These are phyloP conservation scores for Starmerella bacillaris DNA, from an alignment of 805 yeast genomes.

Conservation along the genomic window DNA sequence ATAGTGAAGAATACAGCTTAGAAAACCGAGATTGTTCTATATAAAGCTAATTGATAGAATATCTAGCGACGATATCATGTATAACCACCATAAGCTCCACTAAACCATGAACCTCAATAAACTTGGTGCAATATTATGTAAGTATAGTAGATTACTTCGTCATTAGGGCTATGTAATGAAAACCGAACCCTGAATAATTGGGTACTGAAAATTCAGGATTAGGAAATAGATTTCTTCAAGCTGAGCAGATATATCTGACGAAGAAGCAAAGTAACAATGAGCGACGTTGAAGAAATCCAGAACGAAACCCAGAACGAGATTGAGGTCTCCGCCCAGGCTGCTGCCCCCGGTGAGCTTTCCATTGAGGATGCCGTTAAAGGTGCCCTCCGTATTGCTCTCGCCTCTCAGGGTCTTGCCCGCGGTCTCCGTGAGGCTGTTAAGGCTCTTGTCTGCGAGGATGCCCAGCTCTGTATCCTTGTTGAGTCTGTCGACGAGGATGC, in stretches of 20 bases:
- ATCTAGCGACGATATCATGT: too few species aligned
- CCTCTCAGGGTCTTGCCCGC: slow-evolving; percentile 98
- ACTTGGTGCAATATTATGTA: not conserved
- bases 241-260: slow-evolving; percentile 21
- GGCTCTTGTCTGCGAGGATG: slow-evolving; percentile 95
- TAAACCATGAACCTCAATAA: not conserved
- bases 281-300: slow-evolving; percentile 83
- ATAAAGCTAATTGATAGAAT: too few species aligned
- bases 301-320: slow-evolving; percentile 36
- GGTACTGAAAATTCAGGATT: not conserved
- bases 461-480: slow-evolving; percentile 91
- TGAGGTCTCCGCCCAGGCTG: slow-evolving; percentile 63
- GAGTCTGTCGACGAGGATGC: slow-evolving; percentile 97
- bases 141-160: not conserved
- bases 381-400: slow-evolving; percentile 92
- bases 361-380: slow-evolving; percentile 97
- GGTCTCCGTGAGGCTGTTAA: slow-evolving; percentile 99
- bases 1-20: too few species aligned
- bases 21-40: too few species aligned
- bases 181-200: not conserved
- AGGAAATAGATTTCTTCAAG: slow-evolving; percentile 6
- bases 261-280: slow-evolving; percentile 29
- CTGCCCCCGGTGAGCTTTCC: slow-evolving; percentile 74
- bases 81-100: too few species aligned
- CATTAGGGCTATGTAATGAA: not conserved